Percentiles rank a stretch among this genome's conserved stretches.
These are phyloP conservation scores for Xanthoconium purpureum DNA, from an alignment of 768 basidiomycete genomes.

Conservation along the genomic window DNA sequence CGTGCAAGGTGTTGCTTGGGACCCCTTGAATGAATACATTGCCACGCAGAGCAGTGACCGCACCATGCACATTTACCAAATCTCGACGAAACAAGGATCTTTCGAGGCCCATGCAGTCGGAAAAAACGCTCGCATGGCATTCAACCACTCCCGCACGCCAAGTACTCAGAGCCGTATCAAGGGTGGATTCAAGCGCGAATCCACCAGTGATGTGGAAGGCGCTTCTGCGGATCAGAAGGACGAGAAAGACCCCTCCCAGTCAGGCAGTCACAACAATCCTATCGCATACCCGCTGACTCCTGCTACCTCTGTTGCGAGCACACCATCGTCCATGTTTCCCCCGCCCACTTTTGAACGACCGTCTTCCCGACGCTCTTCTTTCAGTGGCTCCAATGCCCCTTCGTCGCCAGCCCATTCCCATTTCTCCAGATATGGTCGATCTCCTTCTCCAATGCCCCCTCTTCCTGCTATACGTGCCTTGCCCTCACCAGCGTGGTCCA, in stretches of 20 bases:
- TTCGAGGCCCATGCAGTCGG: conserved; percentile 91
- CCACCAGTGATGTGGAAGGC: conserved; percentile 77
- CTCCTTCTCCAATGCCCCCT: conserved; percentile 87
- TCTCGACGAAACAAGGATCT: conserved; percentile 72
- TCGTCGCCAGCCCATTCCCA: conserved; percentile 60
- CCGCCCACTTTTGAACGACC: conserved; percentile 54
- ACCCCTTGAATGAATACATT: conserved; percentile 94
- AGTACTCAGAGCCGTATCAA: conserved; percentile 60
- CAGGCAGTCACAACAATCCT: conserved; percentile 30
- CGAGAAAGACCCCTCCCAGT: conserved; percentile 28
- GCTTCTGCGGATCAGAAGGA: conserved; percentile 57
- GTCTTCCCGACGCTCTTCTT: conserved; percentile 60
- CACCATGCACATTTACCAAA: conserved; percentile 91
- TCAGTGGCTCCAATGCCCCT: conserved; percentile 80
- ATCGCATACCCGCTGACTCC: conserved; percentile 51
- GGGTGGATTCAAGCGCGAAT: conserved; percentile 60
- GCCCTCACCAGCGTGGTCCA: conserved; percentile 60
- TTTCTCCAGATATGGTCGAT: conserved; percentile 68
- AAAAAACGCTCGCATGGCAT: conserved; percentile 75
- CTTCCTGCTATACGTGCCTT: conserved; percentile 86
- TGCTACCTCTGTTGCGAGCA: conserved; percentile 64
- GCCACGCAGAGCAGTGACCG: conserved; percentile 97
- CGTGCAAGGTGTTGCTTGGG: conserved; percentile 99
- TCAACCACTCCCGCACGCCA: conserved; percentile 67
- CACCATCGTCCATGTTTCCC: conserved; percentile 51